Conservation (phyloP, 768 basidiomycete genomes). For the Tricholoma bakamatsutake region DNA sequence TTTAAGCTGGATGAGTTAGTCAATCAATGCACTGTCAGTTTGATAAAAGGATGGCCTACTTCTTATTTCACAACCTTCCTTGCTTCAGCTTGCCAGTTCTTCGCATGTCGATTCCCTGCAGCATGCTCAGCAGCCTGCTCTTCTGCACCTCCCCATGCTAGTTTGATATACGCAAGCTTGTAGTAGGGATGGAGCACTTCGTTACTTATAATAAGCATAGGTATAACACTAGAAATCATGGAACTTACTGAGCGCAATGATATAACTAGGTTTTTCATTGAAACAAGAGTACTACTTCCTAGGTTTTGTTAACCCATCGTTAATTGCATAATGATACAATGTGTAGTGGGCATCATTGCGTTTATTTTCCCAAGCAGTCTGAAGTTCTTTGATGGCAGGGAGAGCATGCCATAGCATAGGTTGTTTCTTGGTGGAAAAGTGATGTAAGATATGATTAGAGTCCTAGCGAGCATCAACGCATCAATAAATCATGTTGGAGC, state of each 20-base stretch:
- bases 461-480: background rate
- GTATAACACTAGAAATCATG: conserved; percentile 13
- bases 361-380: conserved; percentile 10
- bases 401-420: no score
- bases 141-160: no score
- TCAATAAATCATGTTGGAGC: no score
- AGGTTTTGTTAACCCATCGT: conserved; percentile 6
- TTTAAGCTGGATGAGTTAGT: no score
- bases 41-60: no score
- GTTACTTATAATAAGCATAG: conserved; percentile 29
- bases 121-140: no score
- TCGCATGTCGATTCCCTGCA: no score
- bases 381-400: no score
- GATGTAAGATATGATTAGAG: conserved; percentile 3
- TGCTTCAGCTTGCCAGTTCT: no score
- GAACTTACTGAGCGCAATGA: conserved; percentile 23
- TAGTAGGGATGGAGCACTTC: no score
- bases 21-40: background rate
- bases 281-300: conserved; percentile 14
- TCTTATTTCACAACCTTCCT: no score
- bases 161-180: conserved; percentile 20
- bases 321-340: conserved; percentile 1
- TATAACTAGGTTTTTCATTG: no score
- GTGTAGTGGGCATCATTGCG: background rate
- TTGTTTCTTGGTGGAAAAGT: conserved; percentile 17